Percentiles rank a stretch among this genome's conserved stretches.
These are phyloP conservation scores for Aegilops sharonensis DNA, from an alignment of 176 grass and related monocot species.

Conservation along the genomic window DNA sequence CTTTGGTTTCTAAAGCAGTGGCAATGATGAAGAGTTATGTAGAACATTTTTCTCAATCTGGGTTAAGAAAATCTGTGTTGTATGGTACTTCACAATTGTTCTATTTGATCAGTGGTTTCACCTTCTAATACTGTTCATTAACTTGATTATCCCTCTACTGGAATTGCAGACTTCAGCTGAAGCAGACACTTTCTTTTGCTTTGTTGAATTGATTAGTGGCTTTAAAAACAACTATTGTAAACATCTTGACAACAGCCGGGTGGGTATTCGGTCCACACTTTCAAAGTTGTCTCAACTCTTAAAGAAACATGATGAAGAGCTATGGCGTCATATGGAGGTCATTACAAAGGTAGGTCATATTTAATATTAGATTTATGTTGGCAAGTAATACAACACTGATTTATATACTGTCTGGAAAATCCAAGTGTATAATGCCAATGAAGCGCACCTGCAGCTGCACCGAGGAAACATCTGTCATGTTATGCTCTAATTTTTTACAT, in stretches of 20 bases:
- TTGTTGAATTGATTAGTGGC: conserved; percentile 73
- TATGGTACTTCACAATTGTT: neutral
- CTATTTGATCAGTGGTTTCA: conserved; percentile 20
- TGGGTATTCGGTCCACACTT: conserved; percentile 74
- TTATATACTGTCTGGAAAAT: neutral
- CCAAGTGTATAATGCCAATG: neutral
- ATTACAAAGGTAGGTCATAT: conserved; percentile 54
- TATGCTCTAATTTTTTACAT: neutral
- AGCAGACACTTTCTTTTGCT: conserved; percentile 88
- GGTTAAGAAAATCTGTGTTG: neutral
- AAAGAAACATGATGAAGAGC: conserved; percentile 92
- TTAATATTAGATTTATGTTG: neutral
- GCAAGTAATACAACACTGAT: neutral
- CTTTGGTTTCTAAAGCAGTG: neutral
- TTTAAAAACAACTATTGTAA: conserved; percentile 88
- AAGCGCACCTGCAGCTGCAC: neutral
- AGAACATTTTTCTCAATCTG: neutral
- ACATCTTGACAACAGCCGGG: conserved; percentile 83
- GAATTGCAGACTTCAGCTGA: conserved; percentile 52
- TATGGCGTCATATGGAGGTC: conserved; percentile 86
- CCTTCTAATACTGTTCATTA: conserved; percentile 14
- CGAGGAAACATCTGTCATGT: conserved; percentile 5
- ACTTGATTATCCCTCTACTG: neutral
- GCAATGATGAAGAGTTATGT: too few species aligned
- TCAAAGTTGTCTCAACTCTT: conserved; percentile 75